Base-by-base conservation (phyloP, 2,329 filamentous ascomycete genomes). In the Trichoderma oligosporum region DNA sequence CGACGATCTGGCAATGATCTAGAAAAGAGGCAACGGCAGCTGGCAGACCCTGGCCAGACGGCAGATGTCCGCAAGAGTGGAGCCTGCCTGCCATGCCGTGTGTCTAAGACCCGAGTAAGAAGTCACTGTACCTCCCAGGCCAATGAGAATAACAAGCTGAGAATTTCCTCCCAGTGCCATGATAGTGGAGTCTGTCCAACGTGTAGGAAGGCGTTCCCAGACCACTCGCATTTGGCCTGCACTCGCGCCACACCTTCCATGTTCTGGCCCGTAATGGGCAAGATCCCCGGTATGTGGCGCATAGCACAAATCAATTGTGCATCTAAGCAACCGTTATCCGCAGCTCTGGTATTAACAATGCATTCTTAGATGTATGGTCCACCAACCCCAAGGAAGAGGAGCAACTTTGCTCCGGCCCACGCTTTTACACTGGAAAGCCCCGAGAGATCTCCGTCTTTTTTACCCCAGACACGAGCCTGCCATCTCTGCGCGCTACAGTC, bases 31-130 rank as follows among this genome's bases (percentile, higher is more conserved):
- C 68, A 65, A 53, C 67, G 72, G 47, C 71, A 74, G 55, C 66
- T 75, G 24, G 65, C 65, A 56, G 69, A 75, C 61, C 73, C 70
- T 39, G 70, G 74, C 59, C 73, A 78, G 67, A 79, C 78, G 41
- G 77, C 76, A 52, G 72, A 74, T 55, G 76, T 81, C 54, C 76
- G 78, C 61, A 76, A 77, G 64, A 71, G 70, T 63, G 74, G 75
- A 58, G 76, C 78, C 31, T 81, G 78, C 62, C 70, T 76, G 54
- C 74, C 73, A 57, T 81, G 78, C 66, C 76, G 73, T 62, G 71
- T 76, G 60, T 73, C 72, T 62, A 80, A 78, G 70, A 73, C 74
- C 63, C 68, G 70, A 63, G 78, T 80, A 73, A 73, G 76, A 67
- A 54, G 51, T 54, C 64, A 66, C 56, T 59, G 56, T 56, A 54